phyloP scores from a whole-genome alignment of 2,329 filamentous ascomycete genomes.

The Ascomycota sp. region DNA sequence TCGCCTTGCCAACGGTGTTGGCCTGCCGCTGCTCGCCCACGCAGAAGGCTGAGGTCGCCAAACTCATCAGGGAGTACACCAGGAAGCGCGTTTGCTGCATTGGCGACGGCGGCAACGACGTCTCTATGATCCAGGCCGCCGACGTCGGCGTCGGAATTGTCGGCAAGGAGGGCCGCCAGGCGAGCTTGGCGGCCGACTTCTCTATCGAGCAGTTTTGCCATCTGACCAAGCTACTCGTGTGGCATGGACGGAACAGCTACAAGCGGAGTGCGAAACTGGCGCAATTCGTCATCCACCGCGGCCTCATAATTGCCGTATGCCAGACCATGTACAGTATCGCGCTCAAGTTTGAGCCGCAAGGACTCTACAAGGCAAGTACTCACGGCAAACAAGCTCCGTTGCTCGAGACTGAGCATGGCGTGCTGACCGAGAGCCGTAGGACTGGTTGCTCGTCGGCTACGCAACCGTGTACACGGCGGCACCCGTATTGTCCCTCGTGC shows the following conservation, averaged over 20 bases:
- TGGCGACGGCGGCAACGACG: conserved; percentile 93
- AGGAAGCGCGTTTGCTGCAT: conserved; percentile 95
- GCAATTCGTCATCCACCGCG: conserved; percentile 95
- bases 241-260: conserved; percentile 96
- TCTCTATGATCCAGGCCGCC: conserved; percentile 96
- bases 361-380: conserved; percentile 62
- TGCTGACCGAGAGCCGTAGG: conserved; percentile 20
- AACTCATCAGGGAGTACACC: conserved; percentile 74
- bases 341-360: conserved; percentile 78
- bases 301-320: conserved; percentile 83
- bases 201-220: conserved; percentile 91
- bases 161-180: conserved; percentile 90
- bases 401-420: no score
- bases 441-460: conserved; percentile 94
- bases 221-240: conserved; percentile 89
- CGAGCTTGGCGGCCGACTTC: conserved; percentile 87
- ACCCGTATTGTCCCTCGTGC: conserved; percentile 79
- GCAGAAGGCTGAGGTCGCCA: conserved; percentile 87
- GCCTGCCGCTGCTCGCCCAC: conserved; percentile 93
- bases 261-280: conserved; percentile 88
- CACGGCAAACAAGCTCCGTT: no score
- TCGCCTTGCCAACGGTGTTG: conserved; percentile 75
- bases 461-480: conserved; percentile 88
- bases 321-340: conserved; percentile 97
- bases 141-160: conserved; percentile 97